Evolutionary conservation across 2,329 filamentous ascomycete genomes (phyloP), one percentile per base, ranked within the genome.

Genomic region (Atkinsonella texensis): DNA sequence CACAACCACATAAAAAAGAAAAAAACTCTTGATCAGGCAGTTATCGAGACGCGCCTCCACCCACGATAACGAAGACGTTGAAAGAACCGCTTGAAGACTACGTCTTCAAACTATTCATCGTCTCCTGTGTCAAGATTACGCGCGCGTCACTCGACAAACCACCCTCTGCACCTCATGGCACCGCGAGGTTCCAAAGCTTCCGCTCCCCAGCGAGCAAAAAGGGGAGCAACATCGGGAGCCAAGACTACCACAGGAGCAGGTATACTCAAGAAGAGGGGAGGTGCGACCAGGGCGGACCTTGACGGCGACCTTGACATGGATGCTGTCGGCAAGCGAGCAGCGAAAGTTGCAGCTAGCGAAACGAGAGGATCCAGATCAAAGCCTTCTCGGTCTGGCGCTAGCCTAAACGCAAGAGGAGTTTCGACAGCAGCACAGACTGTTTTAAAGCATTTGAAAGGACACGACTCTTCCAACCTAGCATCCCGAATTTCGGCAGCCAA

Each of bases 241-340:
- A 68, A 63, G 52, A 52, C 63, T 10, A 63, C 57, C 52, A 59
- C 63, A n/a, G 68, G 73, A 57, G 72, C 72, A 38, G 77, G 77
- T 32, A 74, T 81, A 50, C 65, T 69, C 18, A 81, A 80, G 62
- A 73, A 73, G 46, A 73, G 61, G 48, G 59, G 71, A 40, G 63
- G 61, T 11, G 63, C 63, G 41, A 58, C 60, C 3, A 72, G 68
- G 54, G 62, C 71, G 47, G 79, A 81, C 58, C 67, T 70, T 50
- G 79, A 81, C 67, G 79, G 79, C 33, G 79, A 82, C 58, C 69
- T 82, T n/a, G 71, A 78, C 33, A 82, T 82, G 79, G 75, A 74
- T 56, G 65, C 63, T 46, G 57, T 63, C 18, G 61, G 60, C 46
- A 61, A 65, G 56, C 64, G 68, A 52, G 54, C 63, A n/a, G 66